phyloP scores from a whole-genome alignment of 768 basidiomycete genomes.

The Chalciporus chontae region DNA sequence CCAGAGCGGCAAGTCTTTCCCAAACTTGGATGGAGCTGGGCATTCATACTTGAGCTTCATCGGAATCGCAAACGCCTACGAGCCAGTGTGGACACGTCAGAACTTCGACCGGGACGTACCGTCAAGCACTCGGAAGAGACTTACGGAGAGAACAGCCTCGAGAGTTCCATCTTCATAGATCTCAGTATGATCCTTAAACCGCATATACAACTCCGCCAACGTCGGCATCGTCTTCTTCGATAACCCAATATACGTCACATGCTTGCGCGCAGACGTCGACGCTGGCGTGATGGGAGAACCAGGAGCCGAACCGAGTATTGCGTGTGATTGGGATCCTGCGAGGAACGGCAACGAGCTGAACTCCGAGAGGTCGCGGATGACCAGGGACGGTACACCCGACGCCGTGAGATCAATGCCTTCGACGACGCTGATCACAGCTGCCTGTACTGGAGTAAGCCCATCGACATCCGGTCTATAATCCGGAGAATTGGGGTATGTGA shows the following conservation, averaged over 20 bases:
- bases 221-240: slow-evolving; percentile 84
- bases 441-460: slow-evolving; percentile 72
- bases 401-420: slow-evolving; percentile 62
- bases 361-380: slow-evolving; percentile 83
- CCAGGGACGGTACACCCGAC: slow-evolving; percentile 60
- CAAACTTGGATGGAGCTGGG: slow-evolving; percentile 83
- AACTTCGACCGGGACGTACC: no score
- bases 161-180: slow-evolving; percentile 82
- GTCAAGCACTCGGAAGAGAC: slow-evolving; percentile 16
- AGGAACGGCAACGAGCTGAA: slow-evolving; percentile 86
- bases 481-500: slow-evolving; percentile 78
- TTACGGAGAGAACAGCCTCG: slow-evolving; percentile 75
- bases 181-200: slow-evolving; percentile 54
- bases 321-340: slow-evolving; percentile 63
- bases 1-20: slow-evolving; percentile 87
- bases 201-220: slow-evolving; percentile 72
- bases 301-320: slow-evolving; percentile 1
- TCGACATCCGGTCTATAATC: slow-evolving; percentile 92
- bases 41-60: slow-evolving; percentile 95
- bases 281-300: slow-evolving; percentile 10
- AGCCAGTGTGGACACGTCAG: no score
- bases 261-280: slow-evolving; percentile 41
- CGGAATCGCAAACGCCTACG: slow-evolving; percentile 82
- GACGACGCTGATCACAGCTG: slow-evolving; percentile 69
- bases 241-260: slow-evolving; percentile 87